These are phyloP conservation scores for Solanum corneliomulleri DNA, from an alignment of 257 asterid species.

Conservation along the genomic window DNA sequence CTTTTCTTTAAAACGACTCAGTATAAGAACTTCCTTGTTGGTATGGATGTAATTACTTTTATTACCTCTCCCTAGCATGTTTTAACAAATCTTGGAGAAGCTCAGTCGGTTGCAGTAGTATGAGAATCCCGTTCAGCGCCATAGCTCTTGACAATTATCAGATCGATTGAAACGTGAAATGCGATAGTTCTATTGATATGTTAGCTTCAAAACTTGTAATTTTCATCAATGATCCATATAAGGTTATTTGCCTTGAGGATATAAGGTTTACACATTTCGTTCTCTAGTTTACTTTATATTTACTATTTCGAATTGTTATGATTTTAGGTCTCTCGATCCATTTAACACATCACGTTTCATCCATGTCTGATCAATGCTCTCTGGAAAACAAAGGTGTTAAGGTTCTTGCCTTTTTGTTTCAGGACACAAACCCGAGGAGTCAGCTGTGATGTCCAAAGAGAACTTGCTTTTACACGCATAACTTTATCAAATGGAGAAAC, in stretches of 20 bases:
- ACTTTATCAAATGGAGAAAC: slow-evolving; percentile 20
- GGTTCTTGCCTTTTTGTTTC: neutral
- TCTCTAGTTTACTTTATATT: neutral
- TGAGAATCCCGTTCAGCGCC: slow-evolving; percentile 33
- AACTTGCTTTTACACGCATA: slow-evolving; percentile 13
- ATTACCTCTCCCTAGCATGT: slow-evolving; percentile 15
- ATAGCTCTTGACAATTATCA: slow-evolving; percentile 12
- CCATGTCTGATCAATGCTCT: neutral
- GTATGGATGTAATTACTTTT: neutral
- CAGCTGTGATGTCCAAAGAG: neutral
- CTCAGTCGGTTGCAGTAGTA: slow-evolving; percentile 48
- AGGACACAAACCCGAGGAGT: slow-evolving; percentile 17
- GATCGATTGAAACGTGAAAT: neutral
- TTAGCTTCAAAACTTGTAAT: slow-evolving; percentile 17
- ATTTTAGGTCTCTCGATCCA: too few relatives aligned
- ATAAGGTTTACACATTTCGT: slow-evolving; percentile 23
- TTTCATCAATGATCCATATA: slow-evolving; percentile 14
- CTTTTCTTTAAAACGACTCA: neutral
- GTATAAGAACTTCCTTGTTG: neutral
- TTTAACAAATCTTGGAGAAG: slow-evolving; percentile 43
- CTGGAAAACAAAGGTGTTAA: neutral
- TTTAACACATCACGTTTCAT: neutral
- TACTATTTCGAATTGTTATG: neutral
- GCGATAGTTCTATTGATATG: slow-evolving; percentile 4
- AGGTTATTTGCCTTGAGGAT: slow-evolving; percentile 35